These are phyloP conservation scores for Leccinum arenicola DNA, from an alignment of 768 basidiomycete genomes.

Conservation along the genomic window DNA sequence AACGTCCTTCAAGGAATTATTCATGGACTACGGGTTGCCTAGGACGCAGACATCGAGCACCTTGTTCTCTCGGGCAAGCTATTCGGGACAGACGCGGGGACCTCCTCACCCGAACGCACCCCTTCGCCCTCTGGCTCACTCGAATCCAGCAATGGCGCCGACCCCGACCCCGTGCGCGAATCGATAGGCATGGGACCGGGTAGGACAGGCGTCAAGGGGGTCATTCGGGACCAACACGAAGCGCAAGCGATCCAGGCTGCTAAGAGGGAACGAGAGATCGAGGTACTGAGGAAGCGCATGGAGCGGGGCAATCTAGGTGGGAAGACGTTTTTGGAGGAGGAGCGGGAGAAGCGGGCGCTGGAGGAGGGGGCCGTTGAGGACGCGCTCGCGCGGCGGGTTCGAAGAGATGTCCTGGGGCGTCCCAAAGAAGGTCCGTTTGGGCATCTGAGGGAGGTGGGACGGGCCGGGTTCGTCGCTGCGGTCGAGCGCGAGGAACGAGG, in stretches of 20 bases:
- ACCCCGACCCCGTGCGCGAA: constrained; percentile 32
- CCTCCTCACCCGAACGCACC: constrained; percentile 64
- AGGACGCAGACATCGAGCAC: constrained; percentile 58
- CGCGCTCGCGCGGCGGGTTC: constrained; percentile 11
- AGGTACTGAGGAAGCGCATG: constrained; percentile 53
- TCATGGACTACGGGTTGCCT: constrained; percentile 3
- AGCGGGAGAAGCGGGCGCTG: constrained; percentile 49
- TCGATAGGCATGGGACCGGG: constrained; percentile 86
- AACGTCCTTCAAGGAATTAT: not conserved
- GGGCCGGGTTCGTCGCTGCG: constrained; percentile 67
- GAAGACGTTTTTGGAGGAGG: constrained; percentile 77
- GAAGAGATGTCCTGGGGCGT: constrained; percentile 46
- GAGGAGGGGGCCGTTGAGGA: constrained; percentile 26
- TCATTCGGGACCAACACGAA: constrained; percentile 78
- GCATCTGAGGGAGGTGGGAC: constrained; percentile 77
- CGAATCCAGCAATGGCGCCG: constrained; percentile 26
- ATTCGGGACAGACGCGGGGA: constrained; percentile 52
- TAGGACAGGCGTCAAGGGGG: constrained; percentile 85
- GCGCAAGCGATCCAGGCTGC: constrained; percentile 55
- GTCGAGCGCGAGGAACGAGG: constrained; percentile 69
- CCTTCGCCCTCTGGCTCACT: constrained; percentile 45
- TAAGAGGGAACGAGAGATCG: constrained; percentile 49
- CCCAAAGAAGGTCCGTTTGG: constrained; percentile 62
- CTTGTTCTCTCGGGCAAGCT: constrained; percentile 77
- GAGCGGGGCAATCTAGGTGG: constrained; percentile 64